These are phyloP conservation scores for Cutaneotrichosporon cyanovorans DNA, from an alignment of 1,284 basidiomycete genomes.

Conservation along the genomic window DNA sequence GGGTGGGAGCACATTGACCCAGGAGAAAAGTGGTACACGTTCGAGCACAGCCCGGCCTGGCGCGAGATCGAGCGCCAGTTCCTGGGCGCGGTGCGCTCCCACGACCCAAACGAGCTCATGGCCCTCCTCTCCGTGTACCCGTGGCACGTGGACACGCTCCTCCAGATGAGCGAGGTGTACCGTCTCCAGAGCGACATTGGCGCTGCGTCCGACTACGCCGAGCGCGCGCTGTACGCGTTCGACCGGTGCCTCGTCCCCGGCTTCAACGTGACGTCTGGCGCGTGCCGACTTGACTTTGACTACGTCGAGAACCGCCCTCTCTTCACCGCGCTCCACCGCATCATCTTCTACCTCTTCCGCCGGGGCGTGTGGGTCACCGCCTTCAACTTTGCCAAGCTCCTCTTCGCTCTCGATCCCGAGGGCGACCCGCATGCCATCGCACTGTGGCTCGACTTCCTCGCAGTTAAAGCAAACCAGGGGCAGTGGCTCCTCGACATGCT, in stretches of 20 bases:
- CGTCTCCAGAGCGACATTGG: conserved; percentile 78
- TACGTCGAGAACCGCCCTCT: conserved; percentile 44
- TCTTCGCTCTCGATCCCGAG: conserved; percentile 72
- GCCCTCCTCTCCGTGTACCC: conserved; percentile 49
- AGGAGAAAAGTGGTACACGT: conserved; percentile 75
- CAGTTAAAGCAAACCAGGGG: conserved; percentile 67
- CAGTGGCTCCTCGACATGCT: conserved; percentile 70
- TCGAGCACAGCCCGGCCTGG: conserved; percentile 75
- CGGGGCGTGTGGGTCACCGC: conserved; percentile 78
- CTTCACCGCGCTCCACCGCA: conserved; percentile 60
- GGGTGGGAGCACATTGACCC: conserved; percentile 45
- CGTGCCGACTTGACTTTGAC: conserved; percentile 77
- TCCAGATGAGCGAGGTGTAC: conserved; percentile 71
- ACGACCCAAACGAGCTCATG: conserved; percentile 51
- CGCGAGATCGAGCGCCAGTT: conserved; percentile 71
- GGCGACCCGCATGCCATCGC: conserved; percentile 76
- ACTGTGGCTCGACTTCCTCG: conserved; percentile 75
- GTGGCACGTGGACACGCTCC: conserved; percentile 83
- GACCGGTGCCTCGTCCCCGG: conserved; percentile 75
- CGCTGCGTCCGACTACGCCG: conserved; percentile 73
- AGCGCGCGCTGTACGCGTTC: conserved; percentile 79
- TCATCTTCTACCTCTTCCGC: conserved; percentile 73
- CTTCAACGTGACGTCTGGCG: conserved; percentile 71
- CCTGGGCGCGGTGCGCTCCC: conserved; percentile 67
- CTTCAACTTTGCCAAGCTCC: conserved; percentile 76